Evolutionary conservation across 768 basidiomycete genomes (phyloP).

Genomic region (Russula sp.): DNA sequence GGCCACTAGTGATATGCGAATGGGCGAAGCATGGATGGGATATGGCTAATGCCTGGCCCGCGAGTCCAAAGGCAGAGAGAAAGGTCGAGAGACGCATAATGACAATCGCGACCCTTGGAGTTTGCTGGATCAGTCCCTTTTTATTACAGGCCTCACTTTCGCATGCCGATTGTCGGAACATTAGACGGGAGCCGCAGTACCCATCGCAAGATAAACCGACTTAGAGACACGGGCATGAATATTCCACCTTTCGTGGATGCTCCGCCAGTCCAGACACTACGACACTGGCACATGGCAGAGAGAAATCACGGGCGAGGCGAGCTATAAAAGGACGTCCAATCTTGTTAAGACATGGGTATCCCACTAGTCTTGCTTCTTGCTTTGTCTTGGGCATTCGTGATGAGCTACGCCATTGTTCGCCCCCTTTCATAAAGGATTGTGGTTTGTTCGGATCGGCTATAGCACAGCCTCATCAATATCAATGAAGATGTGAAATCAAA

Average conservation of each 20-base stretch:
- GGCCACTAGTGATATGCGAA: too few relatives aligned
- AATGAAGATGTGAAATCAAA: too few relatives aligned
- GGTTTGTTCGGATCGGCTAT: too few relatives aligned
- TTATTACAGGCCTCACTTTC: neutral
- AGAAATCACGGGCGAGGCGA: neutral
- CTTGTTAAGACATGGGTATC: too few relatives aligned
- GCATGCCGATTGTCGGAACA: neutral
- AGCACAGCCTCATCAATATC: too few relatives aligned
- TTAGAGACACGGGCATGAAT: neutral
- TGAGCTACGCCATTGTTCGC: too few relatives aligned
- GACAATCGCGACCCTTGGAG: neutral
- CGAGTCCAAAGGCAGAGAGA: constrained; percentile 4
- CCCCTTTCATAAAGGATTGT: too few relatives aligned
- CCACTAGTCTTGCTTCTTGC: too few relatives aligned
- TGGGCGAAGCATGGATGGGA: neutral
- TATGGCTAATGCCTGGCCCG: neutral
- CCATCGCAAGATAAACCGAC: neutral
- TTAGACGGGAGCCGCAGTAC: neutral
- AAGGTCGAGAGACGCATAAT: constrained; percentile 1
- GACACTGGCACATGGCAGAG: too few relatives aligned
- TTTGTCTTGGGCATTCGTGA: too few relatives aligned
- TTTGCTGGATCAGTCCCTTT: neutral
- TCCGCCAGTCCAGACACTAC: neutral
- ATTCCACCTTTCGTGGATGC: neutral
- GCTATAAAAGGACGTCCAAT: neutral